phyloP scores from a whole-genome alignment of 148 eudicot species.

The Oxyria digyna region DNA sequence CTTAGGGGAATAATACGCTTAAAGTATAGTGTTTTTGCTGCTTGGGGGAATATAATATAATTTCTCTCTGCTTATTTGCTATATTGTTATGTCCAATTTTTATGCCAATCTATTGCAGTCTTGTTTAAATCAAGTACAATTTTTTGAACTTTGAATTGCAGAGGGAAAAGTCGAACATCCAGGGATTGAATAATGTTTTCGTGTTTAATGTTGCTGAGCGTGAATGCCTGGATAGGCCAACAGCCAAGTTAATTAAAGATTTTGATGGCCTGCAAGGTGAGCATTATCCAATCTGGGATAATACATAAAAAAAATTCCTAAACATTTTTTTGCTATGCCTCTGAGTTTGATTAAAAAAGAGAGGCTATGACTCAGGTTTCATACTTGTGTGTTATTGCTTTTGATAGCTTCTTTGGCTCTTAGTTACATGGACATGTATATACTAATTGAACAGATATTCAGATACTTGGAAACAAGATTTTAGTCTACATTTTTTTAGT shows the following conservation, averaged over 20 bases:
- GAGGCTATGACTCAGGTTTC: background rate
- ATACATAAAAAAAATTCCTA: too few species aligned
- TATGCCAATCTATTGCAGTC: background rate
- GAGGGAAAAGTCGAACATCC: constrained; percentile 91
- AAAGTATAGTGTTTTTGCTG: background rate
- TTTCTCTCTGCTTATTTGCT: background rate
- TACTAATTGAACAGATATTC: background rate
- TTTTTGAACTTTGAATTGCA: constrained; percentile 22
- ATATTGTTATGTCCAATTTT: background rate
- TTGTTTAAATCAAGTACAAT: background rate
- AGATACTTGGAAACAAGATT: background rate
- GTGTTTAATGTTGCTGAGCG: constrained; percentile 70
- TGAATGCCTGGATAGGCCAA: constrained; percentile 69
- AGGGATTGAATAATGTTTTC: constrained; percentile 63
- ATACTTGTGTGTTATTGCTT: background rate
- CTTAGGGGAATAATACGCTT: background rate
- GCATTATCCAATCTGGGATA: too few species aligned
- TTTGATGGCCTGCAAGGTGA: constrained; percentile 71
- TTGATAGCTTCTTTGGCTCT: background rate
- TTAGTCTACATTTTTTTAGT: background rate
- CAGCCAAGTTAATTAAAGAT: constrained; percentile 80
- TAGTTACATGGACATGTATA: background rate
- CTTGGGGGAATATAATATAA: background rate
- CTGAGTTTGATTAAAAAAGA: background rate
- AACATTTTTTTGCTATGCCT: background rate